These are phyloP conservation scores for Cystofilobasidium bisporidii DNA, from an alignment of 768 basidiomycete genomes.

Conservation along the genomic window DNA sequence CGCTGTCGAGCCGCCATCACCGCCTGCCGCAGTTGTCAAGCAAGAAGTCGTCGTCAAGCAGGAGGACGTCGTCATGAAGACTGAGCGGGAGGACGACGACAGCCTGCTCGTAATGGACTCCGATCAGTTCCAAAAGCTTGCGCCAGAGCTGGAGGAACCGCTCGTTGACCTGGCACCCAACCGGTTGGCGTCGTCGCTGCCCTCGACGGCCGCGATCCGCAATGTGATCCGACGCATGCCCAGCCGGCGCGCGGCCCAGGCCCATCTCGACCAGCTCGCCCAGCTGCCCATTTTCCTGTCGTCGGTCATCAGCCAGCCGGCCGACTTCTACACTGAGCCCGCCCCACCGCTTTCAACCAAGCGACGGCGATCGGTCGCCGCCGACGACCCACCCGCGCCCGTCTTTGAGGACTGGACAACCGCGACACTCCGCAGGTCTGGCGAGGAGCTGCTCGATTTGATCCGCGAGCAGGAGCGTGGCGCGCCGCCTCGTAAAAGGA, in stretches of 20 bases:
- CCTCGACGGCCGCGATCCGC: not conserved
- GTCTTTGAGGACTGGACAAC: not conserved
- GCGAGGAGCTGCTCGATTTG: conserved; percentile 1
- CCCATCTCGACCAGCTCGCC: not conserved
- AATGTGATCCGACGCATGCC: not conserved
- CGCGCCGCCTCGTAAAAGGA: not conserved
- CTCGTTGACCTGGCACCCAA: not conserved
- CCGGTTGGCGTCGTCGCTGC: not conserved
- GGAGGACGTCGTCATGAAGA: not conserved
- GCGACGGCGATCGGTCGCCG: not conserved
- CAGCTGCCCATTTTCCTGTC: not conserved
- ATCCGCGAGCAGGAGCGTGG: not conserved
- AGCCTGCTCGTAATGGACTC: not conserved
- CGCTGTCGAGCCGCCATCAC: too few relatives aligned
- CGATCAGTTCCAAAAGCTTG: too few relatives aligned
- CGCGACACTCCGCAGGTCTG: not conserved
- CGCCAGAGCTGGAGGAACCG: too few relatives aligned
- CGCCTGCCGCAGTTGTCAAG: not conserved
- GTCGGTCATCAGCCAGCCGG: not conserved
- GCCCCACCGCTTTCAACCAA: not conserved
- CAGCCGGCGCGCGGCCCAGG: not conserved
- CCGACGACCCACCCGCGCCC: not conserved
- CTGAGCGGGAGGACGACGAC: not conserved
- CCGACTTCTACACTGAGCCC: not conserved
- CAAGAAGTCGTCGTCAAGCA: not conserved